Base-by-base conservation (phyloP, 306 rosid species). In the Oxytropis ochrocephala region DNA sequence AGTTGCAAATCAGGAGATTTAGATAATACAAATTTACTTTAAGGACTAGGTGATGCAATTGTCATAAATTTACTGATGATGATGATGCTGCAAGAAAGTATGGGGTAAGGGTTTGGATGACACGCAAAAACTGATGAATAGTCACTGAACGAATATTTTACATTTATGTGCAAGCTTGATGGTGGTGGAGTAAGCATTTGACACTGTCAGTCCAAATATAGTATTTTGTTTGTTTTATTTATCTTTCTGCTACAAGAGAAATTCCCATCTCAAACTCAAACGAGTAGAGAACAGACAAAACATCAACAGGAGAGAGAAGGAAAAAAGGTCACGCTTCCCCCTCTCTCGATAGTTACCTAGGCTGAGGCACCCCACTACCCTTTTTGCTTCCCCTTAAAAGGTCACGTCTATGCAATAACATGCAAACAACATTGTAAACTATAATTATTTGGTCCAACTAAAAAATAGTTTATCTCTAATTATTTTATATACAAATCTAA, bases 131-230 rank as follows among this genome's bases (percentile, higher is more conserved):
- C 18, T 33, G 61, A 60, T 71, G 85, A 85, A 78, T 57, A 36
- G 64, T 78, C 52, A 38, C 32, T 67, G 72, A 42, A 35, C 48
- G 84, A 84, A 69, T 65, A 70, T 82, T 54, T 73, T 52, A 57
- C 74, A 65, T 79, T 80, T 73, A 35, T 78, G 84, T 78, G 61
- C 46, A 67, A 74, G 24, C 35, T 49, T 62, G 55, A 75, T 70
- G 72, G 12, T 67, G 67, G 78, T 83, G 80, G 83, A 79, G 64
- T 61, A 76, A 67, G 78, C 87, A 79, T 79, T 77, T 75, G 44
- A 19, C 38, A 24, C 12, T 82, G 89, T 84, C 82, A 81, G 44
- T 68, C 80, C 82, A 80, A 78, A 84, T 80, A 56, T 86, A 67
- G 83, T 47, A 70, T 35, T 11, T 48, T 4, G 17, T n/a, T 67